Base-by-base conservation (phyloP, 129 eudicot species). In the Artemisia argyi region DNA sequence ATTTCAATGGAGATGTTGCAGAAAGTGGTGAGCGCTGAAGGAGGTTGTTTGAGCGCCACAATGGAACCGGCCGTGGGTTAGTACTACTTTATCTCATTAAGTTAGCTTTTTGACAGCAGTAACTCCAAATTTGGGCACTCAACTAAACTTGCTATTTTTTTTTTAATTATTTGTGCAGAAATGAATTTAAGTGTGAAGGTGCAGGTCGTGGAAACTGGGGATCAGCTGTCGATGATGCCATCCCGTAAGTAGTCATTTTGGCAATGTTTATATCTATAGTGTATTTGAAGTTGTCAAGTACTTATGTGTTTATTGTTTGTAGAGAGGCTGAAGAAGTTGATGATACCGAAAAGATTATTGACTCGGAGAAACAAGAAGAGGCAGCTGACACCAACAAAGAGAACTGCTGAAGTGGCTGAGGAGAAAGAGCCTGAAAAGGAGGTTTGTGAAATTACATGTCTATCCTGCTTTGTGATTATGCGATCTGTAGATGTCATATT, bases 131-230 rank as follows among this genome's bases (percentile, higher is more conserved):
- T 26, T 26, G 22, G 22, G 30, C 30, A 26, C 4, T 26, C 30
- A 26, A 26, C 30, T 26, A 26, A 26, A 26, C 30, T 3, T 26
- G 3, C 3, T 26, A 26, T 26, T 20, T 10, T 1, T 1, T 44
- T 46, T 50, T 3, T 28, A 28, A 13, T 19, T 65, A 24, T 69
- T 15, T 69, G 9, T 67, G 66, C 76, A 92, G 96, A 60, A 81
- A 74, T 79, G 98, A 85, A 30, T 42, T 79, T 62, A 92, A 92
- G 62, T 89, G 91, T 72, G 98, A 92, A 14, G 98, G 98, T 50
- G 73, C 94, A 83, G 98, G 96, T 17, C 96, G 88, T 72, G 94
- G 96, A 17, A 92, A 92, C 65, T 89, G 96, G 98, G 98, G 98
- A 67, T 70, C 96, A 16, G 77, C 86, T 15, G 69, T 79, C 48